A percentile compares a stretch with the other conserved stretches of the same genome.
Conservation (phyloP, 129 eudicot species). For the Silybum marianum region DNA sequence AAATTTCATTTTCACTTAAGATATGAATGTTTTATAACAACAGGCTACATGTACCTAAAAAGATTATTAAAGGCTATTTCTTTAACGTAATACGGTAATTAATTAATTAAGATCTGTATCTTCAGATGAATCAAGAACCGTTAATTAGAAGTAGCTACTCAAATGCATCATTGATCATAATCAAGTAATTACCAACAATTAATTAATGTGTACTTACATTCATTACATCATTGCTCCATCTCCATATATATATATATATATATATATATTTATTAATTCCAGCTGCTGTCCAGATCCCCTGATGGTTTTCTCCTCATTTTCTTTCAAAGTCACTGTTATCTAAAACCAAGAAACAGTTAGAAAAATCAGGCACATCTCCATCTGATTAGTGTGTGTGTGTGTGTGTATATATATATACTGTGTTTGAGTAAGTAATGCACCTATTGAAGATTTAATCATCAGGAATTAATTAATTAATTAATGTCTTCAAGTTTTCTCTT, state of each 20-base stretch:
- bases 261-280: background rate
- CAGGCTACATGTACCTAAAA: background rate
- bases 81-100: background rate
- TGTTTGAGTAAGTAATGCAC: background rate
- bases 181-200: background rate
- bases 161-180: background rate
- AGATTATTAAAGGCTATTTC: background rate
- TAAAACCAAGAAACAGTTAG: background rate
- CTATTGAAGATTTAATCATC: conserved; percentile 6
- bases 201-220: background rate
- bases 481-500: conserved; percentile 34
- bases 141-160: background rate
- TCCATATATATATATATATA: too few relatives aligned
- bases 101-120: background rate
- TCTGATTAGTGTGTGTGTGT: background rate
- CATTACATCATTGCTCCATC: background rate
- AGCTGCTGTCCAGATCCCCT: background rate
- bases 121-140: background rate
- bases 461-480: background rate
- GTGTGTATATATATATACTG: too few relatives aligned
- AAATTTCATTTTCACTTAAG: background rate
- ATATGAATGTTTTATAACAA: background rate
- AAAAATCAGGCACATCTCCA: background rate
- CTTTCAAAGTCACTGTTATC: background rate
- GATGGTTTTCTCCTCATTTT: background rate